These are phyloP conservation scores for Myxozyma nipponensis DNA, from an alignment of 805 yeast genomes.

Conservation along the genomic window DNA sequence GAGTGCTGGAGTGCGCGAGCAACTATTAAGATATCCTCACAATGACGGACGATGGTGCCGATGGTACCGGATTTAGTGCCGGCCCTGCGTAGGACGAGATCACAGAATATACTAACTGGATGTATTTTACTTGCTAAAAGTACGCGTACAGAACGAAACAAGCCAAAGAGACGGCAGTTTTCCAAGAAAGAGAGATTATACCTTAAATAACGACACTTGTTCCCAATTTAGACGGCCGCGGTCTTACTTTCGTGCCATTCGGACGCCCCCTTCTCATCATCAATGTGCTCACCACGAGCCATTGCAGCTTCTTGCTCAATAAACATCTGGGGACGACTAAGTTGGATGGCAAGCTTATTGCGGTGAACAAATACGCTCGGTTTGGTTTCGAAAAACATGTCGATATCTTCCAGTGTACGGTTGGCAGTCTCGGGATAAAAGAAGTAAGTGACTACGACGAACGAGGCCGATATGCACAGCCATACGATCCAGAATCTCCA, in stretches of 20 bases:
- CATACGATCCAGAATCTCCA: conserved; percentile 71
- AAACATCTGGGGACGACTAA: conserved; percentile 46
- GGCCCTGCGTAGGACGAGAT: no score
- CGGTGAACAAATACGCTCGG: conserved; percentile 41
- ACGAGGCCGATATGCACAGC: conserved; percentile 43
- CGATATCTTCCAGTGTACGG: conserved; percentile 68
- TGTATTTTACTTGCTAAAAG: no score
- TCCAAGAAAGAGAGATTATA: no score
- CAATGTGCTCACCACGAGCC: not conserved
- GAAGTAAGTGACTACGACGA: conserved; percentile 55
- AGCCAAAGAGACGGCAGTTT: no score
- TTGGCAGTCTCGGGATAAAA: conserved; percentile 89
- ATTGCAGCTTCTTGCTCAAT: conserved; percentile 37
- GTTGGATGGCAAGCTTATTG: conserved; percentile 46
- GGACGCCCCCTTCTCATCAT: not conserved
- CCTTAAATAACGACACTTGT: no score
- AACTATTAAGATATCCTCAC: no score
- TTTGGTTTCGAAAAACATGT: conserved; percentile 34
- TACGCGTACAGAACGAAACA: no score
- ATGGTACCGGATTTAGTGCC: no score
- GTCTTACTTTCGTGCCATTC: not conserved
- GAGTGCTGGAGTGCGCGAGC: no score
- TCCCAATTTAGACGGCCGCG: no score
- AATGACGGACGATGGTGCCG: no score
- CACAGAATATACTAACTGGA: no score